phyloP scores from a whole-genome alignment of 2,329 filamentous ascomycete species.

The Thelonectria rubi region DNA sequence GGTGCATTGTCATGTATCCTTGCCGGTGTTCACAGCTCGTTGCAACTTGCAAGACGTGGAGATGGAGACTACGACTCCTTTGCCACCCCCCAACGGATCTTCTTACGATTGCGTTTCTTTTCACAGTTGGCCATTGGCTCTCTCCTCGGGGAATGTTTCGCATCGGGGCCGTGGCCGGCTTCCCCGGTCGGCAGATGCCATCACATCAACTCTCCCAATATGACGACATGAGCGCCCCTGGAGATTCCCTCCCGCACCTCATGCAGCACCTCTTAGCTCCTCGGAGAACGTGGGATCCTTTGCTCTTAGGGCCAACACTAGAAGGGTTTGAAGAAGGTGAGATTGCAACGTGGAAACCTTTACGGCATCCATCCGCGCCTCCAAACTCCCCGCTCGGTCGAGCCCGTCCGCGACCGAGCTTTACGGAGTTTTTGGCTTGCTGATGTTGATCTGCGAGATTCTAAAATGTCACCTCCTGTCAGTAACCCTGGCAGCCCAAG shows the following conservation, averaged over 20 bases:
- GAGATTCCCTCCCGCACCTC: not conserved
- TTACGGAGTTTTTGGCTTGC: not conserved
- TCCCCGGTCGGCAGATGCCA: conserved; percentile 21
- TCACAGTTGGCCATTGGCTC: not conserved
- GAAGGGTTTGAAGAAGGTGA: not conserved
- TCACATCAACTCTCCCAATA: conserved; percentile 17
- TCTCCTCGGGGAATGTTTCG: not conserved
- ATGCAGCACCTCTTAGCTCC: too few relatives aligned
- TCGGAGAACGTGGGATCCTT: not conserved
- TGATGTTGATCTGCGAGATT: not conserved
- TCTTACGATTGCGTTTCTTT: not conserved
- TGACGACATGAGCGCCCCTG: conserved; percentile 21
- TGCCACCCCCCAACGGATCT: too few relatives aligned
- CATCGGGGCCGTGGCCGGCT: conserved; percentile 3
- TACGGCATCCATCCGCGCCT: not conserved
- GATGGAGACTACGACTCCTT: too few relatives aligned
- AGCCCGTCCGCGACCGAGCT: not conserved
- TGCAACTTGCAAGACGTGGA: too few relatives aligned
- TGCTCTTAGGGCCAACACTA: not conserved
- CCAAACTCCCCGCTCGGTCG: not conserved
- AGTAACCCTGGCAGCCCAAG: not conserved
- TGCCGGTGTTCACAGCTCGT: too few relatives aligned
- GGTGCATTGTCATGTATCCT: too few relatives aligned
- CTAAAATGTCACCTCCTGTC: conserved; percentile 1
- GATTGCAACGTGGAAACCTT: not conserved